phyloP scores from a whole-genome alignment of 2,329 filamentous ascomycete genomes.

The Bertia moriformis region DNA sequence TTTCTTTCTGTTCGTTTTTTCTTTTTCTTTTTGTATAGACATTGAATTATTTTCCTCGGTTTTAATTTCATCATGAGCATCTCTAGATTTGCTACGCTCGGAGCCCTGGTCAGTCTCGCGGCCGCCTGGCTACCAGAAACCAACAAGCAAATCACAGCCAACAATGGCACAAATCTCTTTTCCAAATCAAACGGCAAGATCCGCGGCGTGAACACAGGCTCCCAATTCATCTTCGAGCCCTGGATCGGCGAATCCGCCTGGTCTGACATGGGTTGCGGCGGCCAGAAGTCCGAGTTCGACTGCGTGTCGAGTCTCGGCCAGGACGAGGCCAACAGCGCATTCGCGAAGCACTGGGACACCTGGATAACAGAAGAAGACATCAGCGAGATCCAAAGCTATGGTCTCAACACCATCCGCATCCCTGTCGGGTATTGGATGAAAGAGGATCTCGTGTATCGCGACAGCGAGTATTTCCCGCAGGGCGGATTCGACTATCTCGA shows the following conservation, averaged over 20 bases:
- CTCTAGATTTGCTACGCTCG: neutral
- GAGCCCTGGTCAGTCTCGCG: neutral
- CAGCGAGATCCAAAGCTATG: conserved; percentile 28
- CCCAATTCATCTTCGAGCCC: conserved; percentile 34
- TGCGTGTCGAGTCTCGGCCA: conserved; percentile 33
- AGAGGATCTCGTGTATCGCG: conserved; percentile 28
- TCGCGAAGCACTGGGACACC: conserved; percentile 30
- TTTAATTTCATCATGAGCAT: too few species aligned
- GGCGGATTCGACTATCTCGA: conserved; percentile 24
- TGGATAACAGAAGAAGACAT: conserved; percentile 34
- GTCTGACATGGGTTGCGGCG: conserved; percentile 28
- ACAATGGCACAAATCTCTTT: conserved; percentile 11
- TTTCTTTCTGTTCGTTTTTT: too few species aligned
- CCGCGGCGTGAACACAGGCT: conserved; percentile 38
- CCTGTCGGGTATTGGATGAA: conserved; percentile 40
- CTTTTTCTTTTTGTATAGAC: too few species aligned
- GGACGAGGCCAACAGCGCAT: conserved; percentile 25
- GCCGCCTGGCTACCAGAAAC: conserved; percentile 11
- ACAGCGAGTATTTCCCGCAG: conserved; percentile 32
- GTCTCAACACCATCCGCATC: conserved; percentile 36
- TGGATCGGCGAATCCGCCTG: conserved; percentile 33
- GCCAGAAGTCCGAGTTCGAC: conserved; percentile 33
- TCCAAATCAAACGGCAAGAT: conserved; percentile 20
- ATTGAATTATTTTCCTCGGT: too few species aligned
- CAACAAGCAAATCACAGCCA: conserved; percentile 10